phyloP scores from a whole-genome alignment of 164 flowering plant species.

The Liquidambar formosana region DNA sequence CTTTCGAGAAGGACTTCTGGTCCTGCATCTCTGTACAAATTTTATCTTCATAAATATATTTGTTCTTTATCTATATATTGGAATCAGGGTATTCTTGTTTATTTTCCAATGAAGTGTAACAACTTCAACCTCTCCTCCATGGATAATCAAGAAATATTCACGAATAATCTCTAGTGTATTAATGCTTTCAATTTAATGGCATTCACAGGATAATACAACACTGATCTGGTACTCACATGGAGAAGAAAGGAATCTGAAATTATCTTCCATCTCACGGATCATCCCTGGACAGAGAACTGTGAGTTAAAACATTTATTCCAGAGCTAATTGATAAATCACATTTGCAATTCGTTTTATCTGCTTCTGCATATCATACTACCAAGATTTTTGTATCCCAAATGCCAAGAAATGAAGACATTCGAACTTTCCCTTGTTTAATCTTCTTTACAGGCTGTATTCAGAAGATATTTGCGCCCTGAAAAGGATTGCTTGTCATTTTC shows the following conservation, averaged over 20 bases:
- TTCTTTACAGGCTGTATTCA: conserved; percentile 69
- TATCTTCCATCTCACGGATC: conserved; percentile 37
- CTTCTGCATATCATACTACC: too few relatives aligned
- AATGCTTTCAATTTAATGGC: conserved; percentile 18
- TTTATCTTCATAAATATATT: too few relatives aligned
- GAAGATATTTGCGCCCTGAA: conserved; percentile 75
- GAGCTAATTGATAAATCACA: conserved; percentile 1
- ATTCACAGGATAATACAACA: conserved; percentile 53
- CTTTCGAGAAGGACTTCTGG: too few relatives aligned
- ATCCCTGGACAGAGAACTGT: conserved; percentile 65
- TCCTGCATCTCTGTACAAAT: too few relatives aligned
- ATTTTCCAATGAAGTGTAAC: background rate
- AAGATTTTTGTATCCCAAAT: too few relatives aligned
- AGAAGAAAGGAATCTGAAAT: conserved; percentile 44
- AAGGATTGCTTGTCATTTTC: conserved; percentile 92
- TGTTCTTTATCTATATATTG: conserved; percentile 7
- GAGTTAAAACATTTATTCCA: conserved; percentile 20
- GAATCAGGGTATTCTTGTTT: background rate
- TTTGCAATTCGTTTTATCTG: too few relatives aligned
- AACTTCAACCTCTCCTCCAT: background rate
- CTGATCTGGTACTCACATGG: conserved; percentile 59
- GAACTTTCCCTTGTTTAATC: conserved; percentile 5
- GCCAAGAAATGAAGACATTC: background rate
- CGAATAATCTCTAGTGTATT: conserved; percentile 8
- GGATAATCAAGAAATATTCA: background rate